Percentiles rank a stretch among this genome's conserved stretches.
phyloP scores from a whole-genome alignment of 2,329 filamentous ascomycete genomes.

The Fusarium tricinctum region DNA sequence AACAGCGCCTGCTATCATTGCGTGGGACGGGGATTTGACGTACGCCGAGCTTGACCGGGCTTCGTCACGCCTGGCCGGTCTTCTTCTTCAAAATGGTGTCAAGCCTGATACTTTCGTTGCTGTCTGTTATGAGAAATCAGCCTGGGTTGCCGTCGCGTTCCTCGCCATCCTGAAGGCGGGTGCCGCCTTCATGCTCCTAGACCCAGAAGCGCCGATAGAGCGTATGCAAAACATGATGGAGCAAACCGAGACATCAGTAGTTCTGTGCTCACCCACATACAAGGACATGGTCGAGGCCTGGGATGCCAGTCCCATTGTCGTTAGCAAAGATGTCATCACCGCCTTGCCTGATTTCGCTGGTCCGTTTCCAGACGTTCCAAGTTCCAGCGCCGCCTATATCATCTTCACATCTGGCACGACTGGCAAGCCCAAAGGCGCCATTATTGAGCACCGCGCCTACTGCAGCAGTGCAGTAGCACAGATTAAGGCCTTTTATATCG shows the following conservation, averaged over 20 bases:
- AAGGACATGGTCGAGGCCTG: background rate
- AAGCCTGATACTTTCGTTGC: slow-evolving; percentile 5
- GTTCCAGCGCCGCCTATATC: slow-evolving; percentile 40
- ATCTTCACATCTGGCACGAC: slow-evolving; percentile 51
- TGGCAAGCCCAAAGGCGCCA: slow-evolving; percentile 49
- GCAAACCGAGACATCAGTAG: background rate
- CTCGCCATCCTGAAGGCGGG: slow-evolving; percentile 21
- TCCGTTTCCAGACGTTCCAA: background rate
- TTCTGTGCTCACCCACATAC: background rate
- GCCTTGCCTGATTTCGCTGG: background rate
- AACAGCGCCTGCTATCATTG: slow-evolving; percentile 1
- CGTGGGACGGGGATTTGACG: slow-evolving; percentile 14
- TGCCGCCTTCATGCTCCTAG: slow-evolving; percentile 12
- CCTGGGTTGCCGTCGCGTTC: slow-evolving; percentile 7
- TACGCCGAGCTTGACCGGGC: slow-evolving; percentile 10
- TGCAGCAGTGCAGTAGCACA: slow-evolving; percentile 61
- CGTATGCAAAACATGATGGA: slow-evolving; percentile 9
- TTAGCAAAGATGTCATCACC: background rate
- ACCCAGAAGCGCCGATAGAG: slow-evolving; percentile 12
- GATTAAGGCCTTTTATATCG: slow-evolving; percentile 50
- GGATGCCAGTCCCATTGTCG: background rate
- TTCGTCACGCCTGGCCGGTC: slow-evolving; percentile 6
- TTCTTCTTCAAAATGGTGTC: slow-evolving; percentile 1
- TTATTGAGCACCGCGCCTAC: slow-evolving; percentile 63
- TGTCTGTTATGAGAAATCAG: slow-evolving; percentile 15